Evolutionary conservation across 139 green algal genomes (phyloP).

Genomic region (Chlamydomonas sphaeroides): DNA sequence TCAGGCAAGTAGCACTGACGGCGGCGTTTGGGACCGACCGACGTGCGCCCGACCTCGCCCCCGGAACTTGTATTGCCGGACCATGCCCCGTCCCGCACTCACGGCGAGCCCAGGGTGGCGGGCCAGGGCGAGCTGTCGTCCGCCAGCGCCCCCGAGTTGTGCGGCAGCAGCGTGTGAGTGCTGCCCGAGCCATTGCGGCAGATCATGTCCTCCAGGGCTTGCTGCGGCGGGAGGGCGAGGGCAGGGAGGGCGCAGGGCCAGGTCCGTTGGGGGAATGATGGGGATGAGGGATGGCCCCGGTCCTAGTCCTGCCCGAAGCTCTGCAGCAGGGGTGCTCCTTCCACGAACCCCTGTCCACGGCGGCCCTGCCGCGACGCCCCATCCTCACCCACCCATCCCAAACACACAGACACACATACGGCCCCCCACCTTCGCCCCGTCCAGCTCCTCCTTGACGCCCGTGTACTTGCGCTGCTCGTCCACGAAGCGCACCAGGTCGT

Average conservation of each 20-base stretch:
- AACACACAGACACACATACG: not conserved
- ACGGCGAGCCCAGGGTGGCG: not conserved
- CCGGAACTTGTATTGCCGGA: too few relatives aligned
- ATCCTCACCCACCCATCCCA: too few relatives aligned
- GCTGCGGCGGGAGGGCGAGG: not conserved
- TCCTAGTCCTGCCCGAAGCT: too few relatives aligned
- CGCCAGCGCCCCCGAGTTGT: not conserved
- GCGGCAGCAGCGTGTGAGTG: not conserved
- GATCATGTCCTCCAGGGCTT: conserved; percentile 36
- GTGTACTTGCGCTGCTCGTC: conserved; percentile 41
- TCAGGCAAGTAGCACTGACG: too few relatives aligned
- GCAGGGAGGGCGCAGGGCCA: not conserved
- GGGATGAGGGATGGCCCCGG: not conserved
- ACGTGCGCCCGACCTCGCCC: too few relatives aligned
- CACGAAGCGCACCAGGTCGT: conserved; percentile 36
- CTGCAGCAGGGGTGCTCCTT: too few relatives aligned
- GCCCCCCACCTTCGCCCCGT: conserved; percentile 14
- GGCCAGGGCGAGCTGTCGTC: conserved; percentile 9
- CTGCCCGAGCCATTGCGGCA: conserved; percentile 24
- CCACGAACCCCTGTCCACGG: too few relatives aligned
- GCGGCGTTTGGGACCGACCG: too few relatives aligned
- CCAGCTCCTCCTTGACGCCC: conserved; percentile 36
- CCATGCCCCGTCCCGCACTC: not conserved
- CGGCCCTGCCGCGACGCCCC: too few relatives aligned
- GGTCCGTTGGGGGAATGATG: too few relatives aligned